Base-by-base conservation (phyloP, 1,139 yeast species). In the Yamadazyma aaseri region DNA sequence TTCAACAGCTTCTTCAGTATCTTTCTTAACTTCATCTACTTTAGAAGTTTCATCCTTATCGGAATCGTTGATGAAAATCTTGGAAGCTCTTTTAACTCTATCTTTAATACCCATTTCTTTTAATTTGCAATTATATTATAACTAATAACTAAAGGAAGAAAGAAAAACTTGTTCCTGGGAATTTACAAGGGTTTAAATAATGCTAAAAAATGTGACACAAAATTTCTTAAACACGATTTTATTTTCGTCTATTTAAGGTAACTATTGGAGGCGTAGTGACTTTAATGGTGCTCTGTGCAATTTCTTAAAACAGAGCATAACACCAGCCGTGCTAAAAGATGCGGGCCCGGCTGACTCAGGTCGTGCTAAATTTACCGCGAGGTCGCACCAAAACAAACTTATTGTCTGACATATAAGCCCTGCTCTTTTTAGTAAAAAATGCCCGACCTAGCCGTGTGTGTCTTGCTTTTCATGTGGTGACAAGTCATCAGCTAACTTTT, bases 21-120 rank as follows among this genome's bases (percentile, higher is more conserved):
- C 56, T 9, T 51, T 52, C 3, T 47, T 50, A 3, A 50, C 56
- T 20, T 48, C 50, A 24, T 47, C 46, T 31, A 46, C 53, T 26
- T 49, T 56, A 23, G 45, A 49, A 24, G 38, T 37, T 10, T 44
- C 40, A 26, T 34, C 48, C 44, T 64, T 68, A 50, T 59, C 61
- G 31, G 64, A 55, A 36, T 63, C 68, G 22, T 45, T 47, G 36
- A 51, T 41, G 47, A 69, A 68, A 41, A 65, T 60, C 55, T 58
- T 65, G 28, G 74, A 68, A 21, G 71, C 66, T 63, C 75, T 66
- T 55, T 63, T 68, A 41, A 68, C 65, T 50, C 53, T 68, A 47
- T 68, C 72, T 50, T 65, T 67, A 41, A 69, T 62, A 45, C 72
- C 70, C 74, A 69, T 68, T 37, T 6, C n/a, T n/a, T 22, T 22